phyloP scores from a whole-genome alignment of 768 basidiomycete genomes.

The Lactifluus hygrophoroides region DNA sequence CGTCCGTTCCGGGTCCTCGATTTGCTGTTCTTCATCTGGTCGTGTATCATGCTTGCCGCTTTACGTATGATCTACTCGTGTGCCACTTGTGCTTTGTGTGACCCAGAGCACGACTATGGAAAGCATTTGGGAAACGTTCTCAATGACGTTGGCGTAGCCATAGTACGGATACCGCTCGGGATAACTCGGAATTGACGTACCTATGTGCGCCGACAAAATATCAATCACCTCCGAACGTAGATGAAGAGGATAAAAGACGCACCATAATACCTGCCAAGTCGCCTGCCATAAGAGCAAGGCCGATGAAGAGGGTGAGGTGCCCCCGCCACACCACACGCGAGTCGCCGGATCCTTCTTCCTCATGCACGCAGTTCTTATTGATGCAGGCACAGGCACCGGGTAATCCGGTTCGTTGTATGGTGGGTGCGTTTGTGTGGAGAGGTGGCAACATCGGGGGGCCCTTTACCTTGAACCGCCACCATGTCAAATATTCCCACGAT shows the following conservation, averaged over 20 bases:
- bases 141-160: constrained; percentile 92
- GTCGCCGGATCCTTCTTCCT: constrained; percentile 74
- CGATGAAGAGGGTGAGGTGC: constrained; percentile 76
- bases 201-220: constrained; percentile 32
- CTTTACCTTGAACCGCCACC: too few species aligned
- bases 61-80: too few species aligned
- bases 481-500: too few species aligned
- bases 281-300: constrained; percentile 96
- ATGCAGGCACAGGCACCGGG: constrained; percentile 79
- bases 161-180: constrained; percentile 77
- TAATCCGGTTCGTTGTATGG: constrained; percentile 65
- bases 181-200: constrained; percentile 73
- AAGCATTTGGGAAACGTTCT: constrained; percentile 79
- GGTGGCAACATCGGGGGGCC: constrained; percentile 80
- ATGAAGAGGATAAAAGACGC: constrained; percentile 26
- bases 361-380: constrained; percentile 83
- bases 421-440: constrained; percentile 77
- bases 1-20: too few species aligned
- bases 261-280: constrained; percentile 96
- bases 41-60: too few species aligned
- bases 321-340: constrained; percentile 86
- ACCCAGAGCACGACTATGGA: constrained; percentile 88
- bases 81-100: constrained; percentile 68
- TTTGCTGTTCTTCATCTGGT: too few species aligned
- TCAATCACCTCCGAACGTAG: neutral